Evolutionary conservation across 169 alveolate species (phyloP).

Genomic region (Eimeria maxima): DNA sequence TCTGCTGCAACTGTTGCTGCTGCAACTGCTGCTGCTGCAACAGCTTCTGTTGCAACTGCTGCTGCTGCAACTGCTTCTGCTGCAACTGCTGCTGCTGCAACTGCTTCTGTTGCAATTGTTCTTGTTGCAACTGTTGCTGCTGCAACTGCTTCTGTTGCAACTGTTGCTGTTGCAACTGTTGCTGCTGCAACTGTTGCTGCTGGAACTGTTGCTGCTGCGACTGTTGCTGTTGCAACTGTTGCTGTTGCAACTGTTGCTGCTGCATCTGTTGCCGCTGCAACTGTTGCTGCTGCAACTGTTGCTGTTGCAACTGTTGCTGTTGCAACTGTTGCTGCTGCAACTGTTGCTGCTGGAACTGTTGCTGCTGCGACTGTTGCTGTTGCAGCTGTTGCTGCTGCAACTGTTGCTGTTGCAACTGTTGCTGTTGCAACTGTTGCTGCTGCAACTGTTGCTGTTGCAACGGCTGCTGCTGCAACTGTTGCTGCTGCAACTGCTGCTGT

Average conservation of each 20-base stretch:
- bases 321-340: too few species aligned
- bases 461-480: too few species aligned
- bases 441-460: too few species aligned
- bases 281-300: background rate
- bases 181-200: slow-evolving; percentile 2
- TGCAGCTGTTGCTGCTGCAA: background rate
- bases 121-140: background rate
- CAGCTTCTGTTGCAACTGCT: too few species aligned
- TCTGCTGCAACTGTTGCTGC: background rate
- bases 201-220: background rate
- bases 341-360: too few species aligned
- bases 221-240: background rate
- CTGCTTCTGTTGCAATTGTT: too few species aligned
- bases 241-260: too few species aligned
- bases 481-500: background rate
- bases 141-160: background rate
- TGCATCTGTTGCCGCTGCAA: background rate
- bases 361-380: too few species aligned
- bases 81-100: too few species aligned
- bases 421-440: background rate
- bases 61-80: too few species aligned
- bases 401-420: background rate
- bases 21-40: background rate
- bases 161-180: background rate
- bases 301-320: background rate